A percentile compares a stretch with the other conserved stretches of the same genome.
Conservation (phyloP, 495 filamentous ascomycete genomes). For the Penicillium cosmopolitanum region DNA sequence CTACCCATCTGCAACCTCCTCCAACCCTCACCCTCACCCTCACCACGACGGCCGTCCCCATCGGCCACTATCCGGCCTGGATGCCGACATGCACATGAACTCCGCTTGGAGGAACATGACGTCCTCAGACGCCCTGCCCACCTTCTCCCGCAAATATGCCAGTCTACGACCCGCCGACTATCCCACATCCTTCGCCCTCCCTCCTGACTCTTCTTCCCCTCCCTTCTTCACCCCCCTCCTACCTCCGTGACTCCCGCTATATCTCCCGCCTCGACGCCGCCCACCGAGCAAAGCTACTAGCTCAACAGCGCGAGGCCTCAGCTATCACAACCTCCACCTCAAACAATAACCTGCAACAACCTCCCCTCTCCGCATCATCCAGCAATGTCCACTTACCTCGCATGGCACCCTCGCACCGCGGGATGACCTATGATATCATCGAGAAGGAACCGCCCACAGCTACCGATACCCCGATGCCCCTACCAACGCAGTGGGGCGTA, state of each 20-base stretch:
- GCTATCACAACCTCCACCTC: slow-evolving; percentile 34
- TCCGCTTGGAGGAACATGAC: slow-evolving; percentile 43
- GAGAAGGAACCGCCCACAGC: slow-evolving; percentile 68
- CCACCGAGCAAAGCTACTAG: slow-evolving; percentile 63
- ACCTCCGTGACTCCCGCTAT: slow-evolving; percentile 77
- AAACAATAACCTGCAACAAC: slow-evolving; percentile 29
- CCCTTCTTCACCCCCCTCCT: slow-evolving; percentile 80
- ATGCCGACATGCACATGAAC: slow-evolving; percentile 52
- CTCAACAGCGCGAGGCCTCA: slow-evolving; percentile 49
- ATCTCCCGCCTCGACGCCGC: slow-evolving; percentile 72
- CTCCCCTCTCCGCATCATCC: slow-evolving; percentile 61
- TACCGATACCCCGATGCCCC: slow-evolving; percentile 61
- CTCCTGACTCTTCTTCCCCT: slow-evolving; percentile 17
- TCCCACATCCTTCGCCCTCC: slow-evolving; percentile 34
- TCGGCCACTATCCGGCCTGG: slow-evolving; percentile 40
- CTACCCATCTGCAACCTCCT: slow-evolving; percentile 38
- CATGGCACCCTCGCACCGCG: slow-evolving; percentile 74
- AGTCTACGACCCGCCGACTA: slow-evolving; percentile 41
- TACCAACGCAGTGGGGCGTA: slow-evolving; percentile 84
- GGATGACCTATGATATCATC: slow-evolving; percentile 83
- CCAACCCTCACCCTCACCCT: not conserved
- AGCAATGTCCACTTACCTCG: slow-evolving; percentile 67
- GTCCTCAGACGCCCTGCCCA: slow-evolving; percentile 47
- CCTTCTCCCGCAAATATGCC: slow-evolving; percentile 66
- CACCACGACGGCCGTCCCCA: slow-evolving; percentile 38